Evolutionary conservation across 495 filamentous ascomycete genomes (phyloP).

Genomic region (Trichoderma orchidacearum): DNA sequence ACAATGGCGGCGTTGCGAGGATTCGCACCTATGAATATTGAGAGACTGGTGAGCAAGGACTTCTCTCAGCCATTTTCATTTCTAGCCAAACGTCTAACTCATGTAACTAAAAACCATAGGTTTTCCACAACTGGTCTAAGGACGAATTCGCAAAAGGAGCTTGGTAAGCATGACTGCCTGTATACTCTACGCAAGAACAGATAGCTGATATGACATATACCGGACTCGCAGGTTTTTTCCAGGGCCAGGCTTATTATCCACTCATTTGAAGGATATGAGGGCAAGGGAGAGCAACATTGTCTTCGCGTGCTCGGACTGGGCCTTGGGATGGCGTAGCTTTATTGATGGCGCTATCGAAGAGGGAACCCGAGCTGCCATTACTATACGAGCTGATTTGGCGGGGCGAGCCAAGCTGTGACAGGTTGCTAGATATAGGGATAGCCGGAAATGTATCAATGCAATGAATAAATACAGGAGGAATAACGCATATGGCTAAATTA

Average conservation of each 20-base stretch:
- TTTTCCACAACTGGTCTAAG: neutral
- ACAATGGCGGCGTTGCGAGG: neutral
- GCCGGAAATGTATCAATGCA: neutral
- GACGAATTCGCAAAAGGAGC: neutral
- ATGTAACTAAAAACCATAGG: neutral
- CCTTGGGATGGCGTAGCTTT: neutral
- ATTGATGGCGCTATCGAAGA: neutral
- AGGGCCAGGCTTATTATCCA: neutral
- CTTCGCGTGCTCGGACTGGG: neutral
- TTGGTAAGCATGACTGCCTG: neutral
- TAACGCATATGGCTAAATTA: neutral
- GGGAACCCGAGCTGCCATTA: neutral
- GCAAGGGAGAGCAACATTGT: neutral
- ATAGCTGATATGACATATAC: too few relatives aligned
- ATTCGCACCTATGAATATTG: neutral
- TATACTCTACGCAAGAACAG: too few relatives aligned
- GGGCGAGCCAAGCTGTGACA: neutral
- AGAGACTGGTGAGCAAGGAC: neutral
- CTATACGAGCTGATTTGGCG: neutral
- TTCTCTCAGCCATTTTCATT: too few relatives aligned
- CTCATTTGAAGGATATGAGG: neutral
- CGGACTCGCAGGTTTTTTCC: neutral
- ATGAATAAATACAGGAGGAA: neutral
- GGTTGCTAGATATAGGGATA: too few relatives aligned
- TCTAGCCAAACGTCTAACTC: neutral